Base-by-base conservation (phyloP, 2,329 filamentous ascomycete species). In the Ophiostoma tasmaniense region DNA sequence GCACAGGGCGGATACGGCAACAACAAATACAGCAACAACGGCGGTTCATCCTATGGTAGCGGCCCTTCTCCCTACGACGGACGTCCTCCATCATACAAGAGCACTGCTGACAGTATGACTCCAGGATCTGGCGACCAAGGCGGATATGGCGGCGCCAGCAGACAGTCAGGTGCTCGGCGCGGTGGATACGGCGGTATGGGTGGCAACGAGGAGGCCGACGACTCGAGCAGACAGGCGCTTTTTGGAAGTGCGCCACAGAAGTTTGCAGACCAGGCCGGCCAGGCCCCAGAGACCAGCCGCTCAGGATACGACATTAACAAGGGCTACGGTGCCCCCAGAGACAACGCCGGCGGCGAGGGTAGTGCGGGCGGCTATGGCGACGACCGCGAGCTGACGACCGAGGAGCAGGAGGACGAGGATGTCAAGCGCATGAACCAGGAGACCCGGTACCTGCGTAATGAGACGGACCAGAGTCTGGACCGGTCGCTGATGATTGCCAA, bases 381-480 rank as follows among this genome's bases (percentile, higher is more conserved):
- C 69, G 85, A 90, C 70, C 86, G 91, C 65, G 87, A 96, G 77
- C 80, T 97, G 73, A 96, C 92, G 0, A 92, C 89, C 1, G 92
- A 97, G 73, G 87, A 87, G 83, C 80, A 92, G 76, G 92, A 97
- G 69, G 81, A 85, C 80, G 79, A 89, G 72, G 89, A 95, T 71
- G 85, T 93, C 14, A 83, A 88, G 70, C 86, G 87, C 0, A 87
- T 89, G 22, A 92, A 92, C 77, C 83, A 89, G 73, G 86, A 96
- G 75, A 92, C 93, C 73, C 84, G 85, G 20, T 87, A 89, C 73
- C 84, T 92, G 75, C 94, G 94, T 77, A 86, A 92, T 73, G 88
- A 91, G 71, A 91, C 72, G 50, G 68, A 73, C 69, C 69, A 73
- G 68, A 78, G 76, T 17, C 90, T 89, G 13, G 83, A 88, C 68